These are phyloP conservation scores for Entamoeba nuttalli DNA, from an alignment of 208 protist genomes.

Conservation along the genomic window DNA sequence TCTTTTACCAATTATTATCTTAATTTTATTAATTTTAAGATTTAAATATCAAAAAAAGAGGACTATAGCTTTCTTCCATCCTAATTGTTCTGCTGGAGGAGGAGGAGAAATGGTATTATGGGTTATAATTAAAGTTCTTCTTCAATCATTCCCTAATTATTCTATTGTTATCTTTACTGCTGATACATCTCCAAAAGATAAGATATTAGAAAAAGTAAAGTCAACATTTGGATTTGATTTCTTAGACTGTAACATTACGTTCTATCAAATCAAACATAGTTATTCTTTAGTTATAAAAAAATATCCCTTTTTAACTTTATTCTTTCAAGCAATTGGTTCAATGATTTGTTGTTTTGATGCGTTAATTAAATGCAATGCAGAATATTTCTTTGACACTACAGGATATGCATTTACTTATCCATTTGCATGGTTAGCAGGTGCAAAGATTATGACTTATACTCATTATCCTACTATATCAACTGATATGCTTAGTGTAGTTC, in stretches of 20 bases:
- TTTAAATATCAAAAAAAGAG: not conserved
- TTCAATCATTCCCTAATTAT: not conserved
- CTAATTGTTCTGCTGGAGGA: conserved; percentile 54
- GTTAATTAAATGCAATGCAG: conserved; percentile 31
- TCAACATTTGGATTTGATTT: not conserved
- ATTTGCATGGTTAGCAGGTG: conserved; percentile 54
- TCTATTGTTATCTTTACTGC: not conserved
- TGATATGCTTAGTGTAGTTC: conserved; percentile 46
- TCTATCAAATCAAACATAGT: not conserved
- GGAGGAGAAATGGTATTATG: conserved; percentile 86
- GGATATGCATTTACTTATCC: conserved; percentile 79
- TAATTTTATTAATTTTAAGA: too few relatives aligned
- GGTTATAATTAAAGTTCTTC: conserved; percentile 44
- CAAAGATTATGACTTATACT: conserved; percentile 68
- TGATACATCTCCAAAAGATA: not conserved
- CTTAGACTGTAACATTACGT: not conserved
- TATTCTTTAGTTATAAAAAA: conserved; percentile 26
- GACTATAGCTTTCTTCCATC: not conserved
- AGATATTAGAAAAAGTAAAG: not conserved
- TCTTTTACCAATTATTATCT: too few relatives aligned
- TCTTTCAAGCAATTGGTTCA: conserved; percentile 68
- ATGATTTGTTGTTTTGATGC: conserved; percentile 62
- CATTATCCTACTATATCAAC: conserved; percentile 87
- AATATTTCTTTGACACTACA: conserved; percentile 70
- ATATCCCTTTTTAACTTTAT: conserved; percentile 63